Evolutionary conservation across 2,329 filamentous ascomycete genomes (phyloP).

Genomic region (Fonsecaea monophora): DNA sequence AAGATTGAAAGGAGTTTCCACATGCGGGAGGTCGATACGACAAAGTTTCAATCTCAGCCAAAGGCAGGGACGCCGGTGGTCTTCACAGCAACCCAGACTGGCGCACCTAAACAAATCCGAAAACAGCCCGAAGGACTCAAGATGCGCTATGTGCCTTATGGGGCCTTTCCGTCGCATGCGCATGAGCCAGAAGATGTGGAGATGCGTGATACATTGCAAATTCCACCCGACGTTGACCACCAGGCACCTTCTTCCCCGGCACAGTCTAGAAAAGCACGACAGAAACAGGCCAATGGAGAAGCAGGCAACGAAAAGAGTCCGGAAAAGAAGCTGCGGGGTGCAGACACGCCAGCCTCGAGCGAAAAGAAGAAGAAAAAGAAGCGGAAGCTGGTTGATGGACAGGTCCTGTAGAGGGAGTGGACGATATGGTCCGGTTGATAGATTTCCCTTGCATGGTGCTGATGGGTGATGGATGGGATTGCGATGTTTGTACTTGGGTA

Average conservation of each 20-base stretch:
- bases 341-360: conserved; percentile 11
- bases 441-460: conserved; percentile 6
- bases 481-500: neutral
- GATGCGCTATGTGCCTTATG: conserved; percentile 55
- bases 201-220: conserved; percentile 26
- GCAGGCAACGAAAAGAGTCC: conserved; percentile 14
- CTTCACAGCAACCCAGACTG: conserved; percentile 34
- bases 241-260: conserved; percentile 2
- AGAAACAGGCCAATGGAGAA: conserved; percentile 14
- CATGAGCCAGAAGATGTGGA: conserved; percentile 20
- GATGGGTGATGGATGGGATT: neutral
- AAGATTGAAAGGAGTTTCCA: conserved; percentile 40
- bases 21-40: conserved; percentile 30
- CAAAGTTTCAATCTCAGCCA: conserved; percentile 5
- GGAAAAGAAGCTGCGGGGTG: conserved; percentile 15
- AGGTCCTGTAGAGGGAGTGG: conserved; percentile 16
- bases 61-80: conserved; percentile 16
- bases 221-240: conserved; percentile 16
- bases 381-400: conserved; percentile 27
- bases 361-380: conserved; percentile 36
- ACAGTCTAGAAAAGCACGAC: conserved; percentile 9
- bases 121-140: conserved; percentile 52
- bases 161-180: conserved; percentile 32
- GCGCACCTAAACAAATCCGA: conserved; percentile 46
- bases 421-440: conserved; percentile 5